These are phyloP conservation scores for Ceratocystis diversiconidia DNA, from an alignment of 2,329 filamentous ascomycete species.

Conservation along the genomic window DNA sequence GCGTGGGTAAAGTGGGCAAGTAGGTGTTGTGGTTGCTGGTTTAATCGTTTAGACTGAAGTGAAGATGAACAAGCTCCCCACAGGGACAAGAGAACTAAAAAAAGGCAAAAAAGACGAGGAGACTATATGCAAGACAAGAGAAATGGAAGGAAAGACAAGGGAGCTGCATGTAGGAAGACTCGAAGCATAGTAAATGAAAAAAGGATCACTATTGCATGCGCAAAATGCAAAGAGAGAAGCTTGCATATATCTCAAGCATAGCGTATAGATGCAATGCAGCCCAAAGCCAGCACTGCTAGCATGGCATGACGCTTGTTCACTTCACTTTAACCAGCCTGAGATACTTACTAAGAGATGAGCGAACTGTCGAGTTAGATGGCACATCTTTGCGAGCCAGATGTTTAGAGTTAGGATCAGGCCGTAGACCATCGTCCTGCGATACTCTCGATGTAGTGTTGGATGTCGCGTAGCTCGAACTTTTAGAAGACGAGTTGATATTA, in stretches of 20 bases:
- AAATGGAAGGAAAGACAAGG: neutral
- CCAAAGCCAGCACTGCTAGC: neutral
- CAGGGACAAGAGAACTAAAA: neutral
- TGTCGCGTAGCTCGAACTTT: constrained; percentile 10
- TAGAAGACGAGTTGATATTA: constrained; percentile 14
- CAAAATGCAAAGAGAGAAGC: neutral
- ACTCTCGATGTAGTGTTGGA: constrained; percentile 7
- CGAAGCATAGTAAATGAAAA: neutral
- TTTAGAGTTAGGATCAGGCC: constrained; percentile 25
- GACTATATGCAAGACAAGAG: neutral
- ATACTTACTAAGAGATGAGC: constrained; percentile 29
- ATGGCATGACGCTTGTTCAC: neutral
- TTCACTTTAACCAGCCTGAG: neutral
- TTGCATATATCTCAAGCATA: neutral
- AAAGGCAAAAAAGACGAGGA: neutral
- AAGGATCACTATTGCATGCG: neutral
- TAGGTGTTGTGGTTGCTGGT: neutral
- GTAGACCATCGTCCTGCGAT: constrained; percentile 8
- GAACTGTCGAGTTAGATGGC: constrained; percentile 25
- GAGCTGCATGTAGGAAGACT: neutral
- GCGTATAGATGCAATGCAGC: neutral
- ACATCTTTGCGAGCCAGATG: constrained; percentile 53
- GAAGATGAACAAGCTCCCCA: too few relatives aligned
- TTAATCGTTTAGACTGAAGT: neutral
- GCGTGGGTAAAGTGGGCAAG: too few relatives aligned